Evolutionary conservation across 805 yeast species (phyloP), one percentile per base, ranked within the genome.

Genomic region (Metschnikowia similis): DNA sequence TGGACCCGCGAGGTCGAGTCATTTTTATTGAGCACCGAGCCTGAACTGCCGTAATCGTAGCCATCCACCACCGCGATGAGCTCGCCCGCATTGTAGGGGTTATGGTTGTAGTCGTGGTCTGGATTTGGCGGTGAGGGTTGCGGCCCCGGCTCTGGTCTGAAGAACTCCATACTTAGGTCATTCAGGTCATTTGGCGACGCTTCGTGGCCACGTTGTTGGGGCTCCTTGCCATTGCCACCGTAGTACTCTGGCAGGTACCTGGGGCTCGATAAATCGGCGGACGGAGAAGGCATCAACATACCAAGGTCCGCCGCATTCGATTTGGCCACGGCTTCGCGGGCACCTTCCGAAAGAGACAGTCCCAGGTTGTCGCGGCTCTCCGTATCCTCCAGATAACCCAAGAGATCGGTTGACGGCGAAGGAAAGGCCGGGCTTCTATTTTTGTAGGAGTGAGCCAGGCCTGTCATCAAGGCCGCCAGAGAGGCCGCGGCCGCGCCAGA

Each of bases 11-110:
- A 27, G 26, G 9, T 32, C n/a, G 45, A 11, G 6, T 41, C 45
- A 21, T n/a, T 10, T 14, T 39, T 27, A 14, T 39, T 39, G 26
- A 41, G 45, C 37, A 41, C 36, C 30, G 45, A 41, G n/a, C 9
- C 45, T 13, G 45, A 41, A 30, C 45, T 41, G 21, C 45, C 37
- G 13, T 41, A 41, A 21, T 41, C 32, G 17, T 41, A 41, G 16
- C 27, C 45, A 13, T 41, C 45, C 14, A 41, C 32, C 17, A 41
- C 37, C 2, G 26, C 42, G n/a, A 21, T 21, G 13, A 34, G 30
- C 10, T 32, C 45, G 14, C 34, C 32, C 13, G 14, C 42, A 10
- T n/a, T 39, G 14, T 11, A 38, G 8, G 42, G 14, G 8, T 39
- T 27, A 28, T 28, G 32, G 26, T 39, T 34, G n/a, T 6, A 29